phyloP scores from a whole-genome alignment of 2,329 filamentous ascomycete genomes.

The Xylariaceae sp. region DNA sequence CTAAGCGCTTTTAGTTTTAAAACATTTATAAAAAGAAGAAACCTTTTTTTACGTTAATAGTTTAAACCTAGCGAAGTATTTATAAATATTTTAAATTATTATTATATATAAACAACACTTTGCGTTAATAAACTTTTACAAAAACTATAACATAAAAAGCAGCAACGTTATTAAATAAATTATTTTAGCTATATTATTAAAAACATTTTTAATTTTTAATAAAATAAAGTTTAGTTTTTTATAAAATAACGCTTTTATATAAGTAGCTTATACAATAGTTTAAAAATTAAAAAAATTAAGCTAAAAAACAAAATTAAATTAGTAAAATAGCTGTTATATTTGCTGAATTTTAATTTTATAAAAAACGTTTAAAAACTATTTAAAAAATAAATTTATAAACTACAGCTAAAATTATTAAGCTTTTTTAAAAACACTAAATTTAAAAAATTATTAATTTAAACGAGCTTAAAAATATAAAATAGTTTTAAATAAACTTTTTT shows the following conservation, averaged over 20 bases:
- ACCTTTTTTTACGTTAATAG: too few species aligned
- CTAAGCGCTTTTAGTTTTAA: too few species aligned
- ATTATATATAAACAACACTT: neutral
- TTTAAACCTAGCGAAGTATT: too few species aligned
- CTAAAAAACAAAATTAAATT: neutral
- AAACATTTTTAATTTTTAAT: neutral
- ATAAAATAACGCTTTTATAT: slow-evolving; percentile 1
- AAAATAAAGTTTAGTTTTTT: neutral
- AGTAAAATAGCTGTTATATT: neutral
- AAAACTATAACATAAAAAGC: neutral
- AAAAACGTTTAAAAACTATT: neutral
- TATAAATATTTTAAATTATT: neutral
- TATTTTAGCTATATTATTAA: neutral
- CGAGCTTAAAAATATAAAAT: neutral
- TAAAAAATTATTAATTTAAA: neutral
- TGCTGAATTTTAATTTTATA: neutral
- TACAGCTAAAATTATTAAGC: neutral
- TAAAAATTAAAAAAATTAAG: neutral
- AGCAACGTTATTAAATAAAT: neutral
- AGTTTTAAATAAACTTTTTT: neutral
- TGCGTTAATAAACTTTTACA: too few species aligned
- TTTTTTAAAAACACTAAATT: neutral
- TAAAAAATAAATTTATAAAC: neutral
- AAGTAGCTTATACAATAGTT: neutral
- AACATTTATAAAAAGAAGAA: too few species aligned